Conservation (phyloP, 2,329 filamentous ascomycete genomes). For the Coniella vitis region DNA sequence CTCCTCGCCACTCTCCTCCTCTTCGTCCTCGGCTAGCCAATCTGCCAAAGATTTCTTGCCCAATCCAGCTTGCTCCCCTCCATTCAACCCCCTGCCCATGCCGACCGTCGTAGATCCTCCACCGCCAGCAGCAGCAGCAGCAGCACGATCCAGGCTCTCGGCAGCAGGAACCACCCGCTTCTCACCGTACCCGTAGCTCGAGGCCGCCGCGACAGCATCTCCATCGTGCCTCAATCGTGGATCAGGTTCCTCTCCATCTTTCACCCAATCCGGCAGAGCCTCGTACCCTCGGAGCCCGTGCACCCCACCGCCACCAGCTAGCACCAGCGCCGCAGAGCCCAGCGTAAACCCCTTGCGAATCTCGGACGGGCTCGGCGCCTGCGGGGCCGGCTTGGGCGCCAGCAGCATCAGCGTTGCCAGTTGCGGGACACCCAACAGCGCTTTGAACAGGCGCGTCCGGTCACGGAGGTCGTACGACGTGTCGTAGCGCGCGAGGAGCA, state of each 20-base stretch:
- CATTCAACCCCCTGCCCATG: constrained; percentile 40
- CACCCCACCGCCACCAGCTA: constrained; percentile 68
- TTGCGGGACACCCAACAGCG: constrained; percentile 75
- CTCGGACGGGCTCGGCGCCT: constrained; percentile 84
- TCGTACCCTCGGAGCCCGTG: constrained; percentile 75
- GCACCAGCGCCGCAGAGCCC: constrained; percentile 77
- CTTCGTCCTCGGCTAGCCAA: constrained; percentile 74
- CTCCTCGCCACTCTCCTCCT: constrained; percentile 48
- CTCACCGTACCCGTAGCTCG: constrained; percentile 31
- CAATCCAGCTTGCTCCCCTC: constrained; percentile 37
- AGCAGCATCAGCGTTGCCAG: constrained; percentile 85
- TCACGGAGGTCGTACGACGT: constrained; percentile 93
- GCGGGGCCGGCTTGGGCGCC: constrained; percentile 89
- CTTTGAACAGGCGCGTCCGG: constrained; percentile 79
- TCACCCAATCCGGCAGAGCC: constrained; percentile 76
- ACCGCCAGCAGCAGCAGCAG: constrained; percentile 15
- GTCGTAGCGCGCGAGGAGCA: constrained; percentile 84
- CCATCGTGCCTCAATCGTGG: constrained; percentile 58
- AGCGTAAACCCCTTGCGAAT: constrained; percentile 69
- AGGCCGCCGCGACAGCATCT: constrained; percentile 33
- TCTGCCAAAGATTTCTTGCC: constrained; percentile 80
- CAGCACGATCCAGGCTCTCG: constrained; percentile 56
- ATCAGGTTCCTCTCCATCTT: constrained; percentile 72
- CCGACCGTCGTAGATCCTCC: constrained; percentile 20
- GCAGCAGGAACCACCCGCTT: constrained; percentile 48